Base-by-base conservation (phyloP, 768 basidiomycete genomes). In the Candolleomyces eurysporus region DNA sequence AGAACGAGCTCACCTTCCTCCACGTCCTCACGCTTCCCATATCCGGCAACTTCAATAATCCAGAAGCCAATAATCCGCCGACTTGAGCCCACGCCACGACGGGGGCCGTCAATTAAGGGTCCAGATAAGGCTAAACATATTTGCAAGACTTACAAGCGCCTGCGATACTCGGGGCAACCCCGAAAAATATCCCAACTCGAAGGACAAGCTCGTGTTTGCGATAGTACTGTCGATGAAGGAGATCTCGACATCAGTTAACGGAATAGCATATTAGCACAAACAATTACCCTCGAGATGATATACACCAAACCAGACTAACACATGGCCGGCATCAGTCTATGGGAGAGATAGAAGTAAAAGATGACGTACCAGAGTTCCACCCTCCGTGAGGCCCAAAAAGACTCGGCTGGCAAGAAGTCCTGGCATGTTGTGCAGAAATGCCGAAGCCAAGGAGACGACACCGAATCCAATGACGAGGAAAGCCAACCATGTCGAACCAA, bases 371-470 rank as follows among this genome's bases (percentile, higher is more conserved):
- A 81, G 61, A 0, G 78, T 78, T 30, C 79, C 79, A 19, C 76
- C 77, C 64, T 81, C 79, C n/a, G 76, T 71, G 14, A 79, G 68
- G 36, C 78, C 78, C 19, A 81, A 65, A 48, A 81, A 73, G 0
- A 79, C 71, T 36, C 79, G 68, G 1, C 75, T 77, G 5, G 65
- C 74, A 5, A 79, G 67, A 19, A 81, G 63, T 0, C 71, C 72
- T 4, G 64, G 61, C 61, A 73, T 77, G 43, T 68, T 72, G 36
- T 71, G 67, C 8, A 79, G 70, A 48, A 80, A 80, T 0, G 79
- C 79, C 0, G 78, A 75, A 16, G 71, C 73, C 9, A 81, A 69
- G 11, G 78, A 70, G 11, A 76, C 65, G 4, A 72, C 62, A 8
- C 79, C 79, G 58, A 81, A 81, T 6, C 62, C 59, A n/a, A 75